A percentile compares a stretch with the other conserved stretches of the same genome.
phyloP scores from a whole-genome alignment of 2,329 filamentous ascomycete genomes.

The Colletotrichum sansevieriae region DNA sequence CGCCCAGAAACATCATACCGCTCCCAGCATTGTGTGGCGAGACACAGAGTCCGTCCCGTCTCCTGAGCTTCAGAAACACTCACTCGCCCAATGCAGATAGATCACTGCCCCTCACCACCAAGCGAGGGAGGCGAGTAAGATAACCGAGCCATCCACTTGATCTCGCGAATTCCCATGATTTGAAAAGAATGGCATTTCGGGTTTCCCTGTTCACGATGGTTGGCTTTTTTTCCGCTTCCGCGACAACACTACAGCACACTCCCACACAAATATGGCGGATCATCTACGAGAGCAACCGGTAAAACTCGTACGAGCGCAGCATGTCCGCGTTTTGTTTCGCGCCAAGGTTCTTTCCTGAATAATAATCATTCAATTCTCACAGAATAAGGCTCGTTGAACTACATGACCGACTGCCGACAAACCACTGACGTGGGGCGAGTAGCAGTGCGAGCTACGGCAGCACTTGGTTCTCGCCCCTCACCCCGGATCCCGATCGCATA shows the following conservation, averaged over 20 bases:
- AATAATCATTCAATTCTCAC: too few relatives aligned
- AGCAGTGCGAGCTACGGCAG: not conserved
- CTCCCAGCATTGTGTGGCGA: conserved; percentile 22
- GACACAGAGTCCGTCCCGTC: conserved; percentile 24
- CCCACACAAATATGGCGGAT: too few relatives aligned
- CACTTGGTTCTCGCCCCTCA: conserved; percentile 18
- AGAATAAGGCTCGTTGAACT: too few relatives aligned
- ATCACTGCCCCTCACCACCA: conserved; percentile 7
- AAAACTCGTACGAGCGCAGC: too few relatives aligned
- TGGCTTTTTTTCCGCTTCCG: too few relatives aligned
- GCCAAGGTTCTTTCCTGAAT: too few relatives aligned
- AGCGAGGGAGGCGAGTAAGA: conserved; percentile 14
- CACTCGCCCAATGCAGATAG: conserved; percentile 13
- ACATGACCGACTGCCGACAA: too few relatives aligned
- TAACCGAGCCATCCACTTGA: conserved; percentile 21
- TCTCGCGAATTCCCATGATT: conserved; percentile 32
- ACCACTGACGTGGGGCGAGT: too few relatives aligned
- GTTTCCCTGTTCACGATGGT: not conserved
- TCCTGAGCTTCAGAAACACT: conserved; percentile 16
- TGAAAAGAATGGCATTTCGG: conserved; percentile 28
- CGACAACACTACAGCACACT: not conserved
- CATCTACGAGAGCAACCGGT: too few relatives aligned
- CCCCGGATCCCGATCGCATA: conserved; percentile 17
- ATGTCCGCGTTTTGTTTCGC: too few relatives aligned
- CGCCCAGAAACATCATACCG: not conserved